Percentiles rank a stretch among this genome's conserved stretches.
These are phyloP conservation scores for Aspergillus nomiae DNA, from an alignment of 2,329 filamentous ascomycete genomes.

Conservation along the genomic window DNA sequence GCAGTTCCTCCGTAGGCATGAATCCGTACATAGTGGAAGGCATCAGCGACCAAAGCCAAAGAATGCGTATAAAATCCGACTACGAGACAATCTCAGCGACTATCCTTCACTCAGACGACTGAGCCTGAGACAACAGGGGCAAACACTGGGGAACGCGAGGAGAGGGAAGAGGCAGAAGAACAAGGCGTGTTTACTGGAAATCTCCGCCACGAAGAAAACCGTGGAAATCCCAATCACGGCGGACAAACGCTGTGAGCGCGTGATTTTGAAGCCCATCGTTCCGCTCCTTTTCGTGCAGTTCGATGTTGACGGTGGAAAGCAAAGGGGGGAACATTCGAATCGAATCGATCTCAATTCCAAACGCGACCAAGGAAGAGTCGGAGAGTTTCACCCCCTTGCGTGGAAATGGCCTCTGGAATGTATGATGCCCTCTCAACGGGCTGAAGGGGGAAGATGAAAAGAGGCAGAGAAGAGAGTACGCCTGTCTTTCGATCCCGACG, in stretches of 20 bases:
- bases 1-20: neutral
- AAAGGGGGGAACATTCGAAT: neutral
- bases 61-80: constrained; percentile 70
- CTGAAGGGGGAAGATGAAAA: neutral
- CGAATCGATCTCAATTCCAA: neutral
- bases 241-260: constrained; percentile 32
- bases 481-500: neutral
- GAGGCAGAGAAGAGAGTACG: neutral
- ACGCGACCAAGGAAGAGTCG: neutral
- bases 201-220: constrained; percentile 35
- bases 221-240: constrained; percentile 34
- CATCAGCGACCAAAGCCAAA: constrained; percentile 71
- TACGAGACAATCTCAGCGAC: constrained; percentile 23
- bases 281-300: neutral
- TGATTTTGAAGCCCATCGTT: constrained; percentile 27
- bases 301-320: neutral
- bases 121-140: neutral
- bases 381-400: neutral
- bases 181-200: constrained; percentile 24
- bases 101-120: neutral
- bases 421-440: neutral
- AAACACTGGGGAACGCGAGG: neutral
- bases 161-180: neutral
- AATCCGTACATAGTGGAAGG: constrained; percentile 69
- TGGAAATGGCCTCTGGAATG: neutral